Evolutionary conservation across 1,284 basidiomycete species (phyloP), one percentile per base, ranked within the genome.

Genomic region (Cryptococcus sp.): DNA sequence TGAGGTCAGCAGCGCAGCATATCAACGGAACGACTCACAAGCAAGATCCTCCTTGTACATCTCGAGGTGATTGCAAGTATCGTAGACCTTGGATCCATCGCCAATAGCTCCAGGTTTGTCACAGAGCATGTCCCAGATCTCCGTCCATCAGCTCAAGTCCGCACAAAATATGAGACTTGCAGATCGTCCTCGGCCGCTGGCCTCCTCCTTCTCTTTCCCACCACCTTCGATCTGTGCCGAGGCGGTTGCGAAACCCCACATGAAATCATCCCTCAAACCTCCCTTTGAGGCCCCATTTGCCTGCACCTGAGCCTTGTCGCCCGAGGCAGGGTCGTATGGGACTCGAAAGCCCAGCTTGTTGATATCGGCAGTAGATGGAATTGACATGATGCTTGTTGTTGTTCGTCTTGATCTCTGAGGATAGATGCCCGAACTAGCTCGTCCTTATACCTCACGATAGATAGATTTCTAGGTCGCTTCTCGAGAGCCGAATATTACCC

Each of bases 61-160:
- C 43, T 77, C 78, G 74, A 84, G 85, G 7, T 85, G 86, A 72
- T 86, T 83, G 19, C 84, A 85, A 4, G 86, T 85, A 46, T 81
- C 76, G 55, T 85, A 84, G 2, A 85, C 85, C 54, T 82, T 79
- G 24, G 80, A 72, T 2, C 84, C 83, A 63, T 87, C 86, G 43
- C 78, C 73, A 13, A 83, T 85, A 69, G 82, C 82, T 48, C 85
- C 84, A 0, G 85, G 85, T 21, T 74, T 75, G 54, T 82, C 79
- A 39, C 83, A 81, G 71, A 86, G 88, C 49, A 81, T 81, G 66
- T 88, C 86, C 86, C 86, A 88, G 61, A 86, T 84, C 75, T 87
- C 82, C 82, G 83, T 48, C 78, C 11, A 31, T 49, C 25, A 22
- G 41, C n/a, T 39, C 45, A 52, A 59, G 52, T 14, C 18, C 7